Evolutionary conservation across 108 stramenopile genomes (phyloP).

Genomic region (Pseudonitzschia delicatissima): DNA sequence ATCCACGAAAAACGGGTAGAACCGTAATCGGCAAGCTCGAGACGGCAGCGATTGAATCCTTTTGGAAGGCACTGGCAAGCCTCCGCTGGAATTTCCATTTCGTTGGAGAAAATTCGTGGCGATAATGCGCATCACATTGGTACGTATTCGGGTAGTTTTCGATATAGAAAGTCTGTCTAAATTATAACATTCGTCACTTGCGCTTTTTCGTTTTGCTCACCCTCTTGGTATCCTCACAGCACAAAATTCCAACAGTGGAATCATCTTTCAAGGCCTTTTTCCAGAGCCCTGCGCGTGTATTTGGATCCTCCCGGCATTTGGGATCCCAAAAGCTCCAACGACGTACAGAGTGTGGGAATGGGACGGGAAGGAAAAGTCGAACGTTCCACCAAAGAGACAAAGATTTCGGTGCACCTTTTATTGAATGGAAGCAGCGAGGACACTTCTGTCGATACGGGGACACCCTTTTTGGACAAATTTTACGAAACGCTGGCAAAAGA

Average conservation of each 20-base stretch:
- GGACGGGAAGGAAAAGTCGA: constrained; percentile 46
- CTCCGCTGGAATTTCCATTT: constrained; percentile 46
- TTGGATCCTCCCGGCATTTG: constrained; percentile 58
- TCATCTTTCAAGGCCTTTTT: constrained; percentile 84
- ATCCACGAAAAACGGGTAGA: constrained; percentile 60
- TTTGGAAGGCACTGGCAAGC: constrained; percentile 54
- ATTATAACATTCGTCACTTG: background rate
- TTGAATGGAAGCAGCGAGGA: constrained; percentile 42
- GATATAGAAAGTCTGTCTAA: background rate
- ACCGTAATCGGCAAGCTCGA: constrained; percentile 59
- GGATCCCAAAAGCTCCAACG: constrained; percentile 42
- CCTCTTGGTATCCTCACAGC: background rate
- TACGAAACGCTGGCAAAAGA: constrained; percentile 58
- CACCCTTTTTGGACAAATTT: constrained; percentile 82
- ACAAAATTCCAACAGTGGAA: constrained; percentile 39
- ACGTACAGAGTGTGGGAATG: constrained; percentile 41
- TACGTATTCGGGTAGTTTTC: background rate
- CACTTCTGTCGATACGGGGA: constrained; percentile 68
- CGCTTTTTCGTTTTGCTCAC: background rate
- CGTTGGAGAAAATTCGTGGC: constrained; percentile 64
- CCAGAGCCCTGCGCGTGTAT: constrained; percentile 66
- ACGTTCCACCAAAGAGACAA: constrained; percentile 85
- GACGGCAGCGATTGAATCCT: constrained; percentile 45
- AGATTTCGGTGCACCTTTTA: constrained; percentile 52
- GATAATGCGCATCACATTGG: constrained; percentile 80